phyloP scores from a whole-genome alignment of 1,284 basidiomycete genomes.

The Takashimella tepidaria region DNA sequence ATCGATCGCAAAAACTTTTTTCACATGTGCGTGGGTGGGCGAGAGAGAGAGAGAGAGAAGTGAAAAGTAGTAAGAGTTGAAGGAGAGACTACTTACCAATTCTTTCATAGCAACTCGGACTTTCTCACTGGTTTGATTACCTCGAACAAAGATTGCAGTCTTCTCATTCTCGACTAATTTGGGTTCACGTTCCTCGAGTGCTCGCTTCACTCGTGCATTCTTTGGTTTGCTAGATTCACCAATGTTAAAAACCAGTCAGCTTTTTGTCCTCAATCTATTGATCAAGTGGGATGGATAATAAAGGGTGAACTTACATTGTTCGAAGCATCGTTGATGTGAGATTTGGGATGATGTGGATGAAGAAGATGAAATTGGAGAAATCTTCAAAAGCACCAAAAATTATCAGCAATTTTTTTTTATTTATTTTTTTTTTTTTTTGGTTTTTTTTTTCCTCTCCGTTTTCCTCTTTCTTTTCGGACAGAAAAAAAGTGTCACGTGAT shows the following conservation, averaged over 20 bases:
- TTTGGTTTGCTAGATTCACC: conserved; percentile 70
- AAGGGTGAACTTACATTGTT: conserved; percentile 35
- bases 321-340: conserved; percentile 33
- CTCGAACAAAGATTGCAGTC: conserved; percentile 82
- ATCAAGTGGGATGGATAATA: neutral
- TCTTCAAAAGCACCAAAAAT: too few relatives aligned
- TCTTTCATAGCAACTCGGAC: conserved; percentile 81
- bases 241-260: neutral
- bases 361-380: too few relatives aligned
- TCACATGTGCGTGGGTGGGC: too few relatives aligned
- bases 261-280: neutral
- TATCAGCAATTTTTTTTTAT: too few relatives aligned
- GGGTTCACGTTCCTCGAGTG: conserved; percentile 76
- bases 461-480: too few relatives aligned
- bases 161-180: conserved; percentile 83
- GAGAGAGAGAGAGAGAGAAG: too few relatives aligned
- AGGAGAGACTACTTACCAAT: conserved; percentile 58
- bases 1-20: neutral
- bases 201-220: conserved; percentile 96
- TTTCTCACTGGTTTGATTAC: conserved; percentile 75
- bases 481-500: too few relatives aligned
- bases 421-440: too few relatives aligned
- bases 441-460: too few relatives aligned
- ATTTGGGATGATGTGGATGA: too few relatives aligned
- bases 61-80: too few relatives aligned